Evolutionary conservation across 1,284 basidiomycete species (phyloP), one percentile per base, ranked within the genome.

Genomic region (Tilletia horrida): DNA sequence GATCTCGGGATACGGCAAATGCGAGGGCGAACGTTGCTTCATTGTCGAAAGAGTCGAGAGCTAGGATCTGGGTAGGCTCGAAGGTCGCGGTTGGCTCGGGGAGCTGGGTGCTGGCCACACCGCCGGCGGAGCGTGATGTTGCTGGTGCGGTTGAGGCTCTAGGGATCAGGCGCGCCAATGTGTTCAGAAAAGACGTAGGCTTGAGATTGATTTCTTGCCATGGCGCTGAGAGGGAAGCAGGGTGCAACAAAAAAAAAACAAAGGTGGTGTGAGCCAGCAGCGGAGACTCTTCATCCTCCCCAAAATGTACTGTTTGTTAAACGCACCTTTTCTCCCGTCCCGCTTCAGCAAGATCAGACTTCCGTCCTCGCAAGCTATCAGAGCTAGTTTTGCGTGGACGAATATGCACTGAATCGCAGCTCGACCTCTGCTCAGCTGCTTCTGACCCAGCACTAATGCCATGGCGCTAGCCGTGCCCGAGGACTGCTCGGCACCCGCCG

Each of bases 281-380:
- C 31, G 35, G 9, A 14, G 8, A 16, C 31, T 55, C 14, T 55
- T 23, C 52, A 25, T 69, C 69, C 8, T 68, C 71, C 44, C n/a
- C 43, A 48, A 25, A 3, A 6, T 11, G 25, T 52, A 52, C 25
- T 16, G 21, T 25, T 14, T 27, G 27, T 23, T 9, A 7, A 2
- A 59, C 18, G 45, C 29, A 31, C 65, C 67, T 40, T 67, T 61
- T 1, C 42, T 65, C 16, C 50, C n/a, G n/a, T 61, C 43, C 64
- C 74, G 72, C 47, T 69, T 67, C 55, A 79, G 69, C 67, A 72
- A 76, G 67, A 79, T 65, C 31, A 79, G 68, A 23, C 71, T 69
- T 18, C 78, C 78, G 50, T 79, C 76, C 6, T 69, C 70, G 48
- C 78, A 79, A 1, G 78, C 72, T 8, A 79, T 67, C 21, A 79